Evolutionary conservation across 192 early-diverging fungal species (phyloP).

Genomic region (Coemansia sp.): DNA sequence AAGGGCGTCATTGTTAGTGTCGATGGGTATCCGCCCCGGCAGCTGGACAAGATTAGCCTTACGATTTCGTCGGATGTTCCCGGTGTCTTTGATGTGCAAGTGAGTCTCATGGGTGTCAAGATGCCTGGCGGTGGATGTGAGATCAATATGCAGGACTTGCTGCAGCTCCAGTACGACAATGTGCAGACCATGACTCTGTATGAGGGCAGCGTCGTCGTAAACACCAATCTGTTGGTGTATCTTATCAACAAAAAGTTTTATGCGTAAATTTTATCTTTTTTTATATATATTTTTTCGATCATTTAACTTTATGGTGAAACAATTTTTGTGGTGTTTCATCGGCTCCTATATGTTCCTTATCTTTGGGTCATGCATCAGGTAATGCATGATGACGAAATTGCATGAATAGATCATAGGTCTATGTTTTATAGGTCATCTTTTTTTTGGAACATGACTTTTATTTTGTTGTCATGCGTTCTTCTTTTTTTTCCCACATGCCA

Average conservation of each 20-base stretch:
- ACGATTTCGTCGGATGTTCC: constrained; percentile 90
- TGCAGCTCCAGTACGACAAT: constrained; percentile 93
- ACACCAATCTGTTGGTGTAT: constrained; percentile 93
- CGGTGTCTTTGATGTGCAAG: constrained; percentile 89
- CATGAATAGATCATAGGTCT: too few relatives aligned
- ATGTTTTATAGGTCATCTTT: too few relatives aligned
- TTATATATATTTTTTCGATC: not conserved
- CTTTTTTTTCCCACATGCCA: not conserved
- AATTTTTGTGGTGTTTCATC: not conserved
- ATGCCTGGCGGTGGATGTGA: constrained; percentile 72
- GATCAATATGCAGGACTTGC: constrained; percentile 86
- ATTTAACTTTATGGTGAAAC: not conserved
- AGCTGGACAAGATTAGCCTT: constrained; percentile 85
- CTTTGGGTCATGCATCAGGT: not conserved
- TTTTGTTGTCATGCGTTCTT: too few relatives aligned
- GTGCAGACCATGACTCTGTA: constrained; percentile 87
- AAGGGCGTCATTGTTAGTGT: constrained; percentile 90
- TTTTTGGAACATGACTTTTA: too few relatives aligned
- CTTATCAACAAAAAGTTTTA: constrained; percentile 97
- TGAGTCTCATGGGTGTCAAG: constrained; percentile 69
- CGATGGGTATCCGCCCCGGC: constrained; percentile 76
- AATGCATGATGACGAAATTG: too few relatives aligned
- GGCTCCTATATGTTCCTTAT: not conserved
- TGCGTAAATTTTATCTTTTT: constrained; percentile 20
- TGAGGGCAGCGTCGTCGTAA: constrained; percentile 90